Conservation (phyloP, 768 basidiomycete genomes). For the Multifurca ochricompacta region DNA sequence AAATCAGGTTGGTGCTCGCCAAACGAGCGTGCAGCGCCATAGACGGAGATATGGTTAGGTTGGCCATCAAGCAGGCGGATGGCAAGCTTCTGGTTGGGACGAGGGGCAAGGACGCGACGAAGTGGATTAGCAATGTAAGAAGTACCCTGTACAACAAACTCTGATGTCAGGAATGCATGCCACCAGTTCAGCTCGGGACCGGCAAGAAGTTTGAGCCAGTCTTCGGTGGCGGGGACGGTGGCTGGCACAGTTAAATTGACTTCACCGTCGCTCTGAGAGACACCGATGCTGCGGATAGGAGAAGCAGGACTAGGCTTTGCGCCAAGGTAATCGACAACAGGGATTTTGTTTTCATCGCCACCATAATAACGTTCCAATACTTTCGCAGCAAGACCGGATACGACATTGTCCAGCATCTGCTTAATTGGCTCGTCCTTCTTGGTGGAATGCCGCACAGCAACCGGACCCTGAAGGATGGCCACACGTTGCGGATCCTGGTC, state of each 20-base stretch:
- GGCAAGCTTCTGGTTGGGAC: constrained; percentile 69
- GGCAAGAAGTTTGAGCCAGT: constrained; percentile 81
- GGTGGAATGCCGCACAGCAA: constrained; percentile 82
- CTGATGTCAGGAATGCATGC: constrained; percentile 71
- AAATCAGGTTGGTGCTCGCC: constrained; percentile 66
- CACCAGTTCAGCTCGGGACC: constrained; percentile 83
- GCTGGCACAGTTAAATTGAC: constrained; percentile 46
- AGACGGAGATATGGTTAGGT: constrained; percentile 56
- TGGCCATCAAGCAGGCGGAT: constrained; percentile 38
- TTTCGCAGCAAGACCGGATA: constrained; percentile 64
- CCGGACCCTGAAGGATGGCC: constrained; percentile 94
- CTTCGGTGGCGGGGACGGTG: constrained; percentile 46
- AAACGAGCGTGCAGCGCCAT: constrained; percentile 73
- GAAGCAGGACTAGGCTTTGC: constrained; percentile 37
- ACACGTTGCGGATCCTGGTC: constrained; percentile 98
- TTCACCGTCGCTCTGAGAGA: constrained; percentile 35
- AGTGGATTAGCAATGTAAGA: constrained; percentile 87
- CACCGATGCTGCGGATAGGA: constrained; percentile 36
- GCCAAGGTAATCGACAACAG: constrained; percentile 78
- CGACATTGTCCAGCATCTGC: constrained; percentile 85
- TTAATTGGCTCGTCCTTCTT: constrained; percentile 92
- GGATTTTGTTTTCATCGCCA: constrained; percentile 68
- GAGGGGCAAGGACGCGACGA: constrained; percentile 77
- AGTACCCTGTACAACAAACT: constrained; percentile 79
- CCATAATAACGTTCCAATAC: constrained; percentile 72